Conservation (phyloP, 768 basidiomycete genomes). For the Boletus speciosus region DNA sequence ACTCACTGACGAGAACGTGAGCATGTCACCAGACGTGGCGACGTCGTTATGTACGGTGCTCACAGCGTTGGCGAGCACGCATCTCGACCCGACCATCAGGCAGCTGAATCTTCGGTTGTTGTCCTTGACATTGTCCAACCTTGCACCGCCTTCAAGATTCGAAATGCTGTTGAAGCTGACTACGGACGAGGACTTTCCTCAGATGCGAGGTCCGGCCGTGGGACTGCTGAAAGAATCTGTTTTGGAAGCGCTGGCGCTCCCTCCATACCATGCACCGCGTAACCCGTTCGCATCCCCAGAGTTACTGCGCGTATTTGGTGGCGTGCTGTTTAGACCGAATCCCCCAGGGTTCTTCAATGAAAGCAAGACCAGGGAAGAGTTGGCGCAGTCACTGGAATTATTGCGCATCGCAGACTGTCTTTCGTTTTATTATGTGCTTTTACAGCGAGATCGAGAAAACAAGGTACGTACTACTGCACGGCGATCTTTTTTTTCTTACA, state of each 20-base stretch:
- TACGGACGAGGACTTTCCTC: constrained; percentile 47
- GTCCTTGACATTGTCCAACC: constrained; percentile 47
- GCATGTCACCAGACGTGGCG: constrained; percentile 43
- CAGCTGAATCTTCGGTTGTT: constrained; percentile 62
- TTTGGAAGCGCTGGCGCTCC: constrained; percentile 45
- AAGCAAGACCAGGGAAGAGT: constrained; percentile 37
- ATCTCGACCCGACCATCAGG: constrained; percentile 55
- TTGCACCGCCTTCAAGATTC: constrained; percentile 48
- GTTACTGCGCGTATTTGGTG: constrained; percentile 57
- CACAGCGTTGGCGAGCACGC: constrained; percentile 55
- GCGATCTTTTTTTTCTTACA: neutral
- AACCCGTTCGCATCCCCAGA: constrained; percentile 53
- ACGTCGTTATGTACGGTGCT: constrained; percentile 49
- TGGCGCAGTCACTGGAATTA: constrained; percentile 57
- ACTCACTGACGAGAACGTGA: constrained; percentile 10
- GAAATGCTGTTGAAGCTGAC: constrained; percentile 55
- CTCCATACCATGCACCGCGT: constrained; percentile 12
- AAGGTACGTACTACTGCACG: constrained; percentile 34
- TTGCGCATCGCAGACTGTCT: constrained; percentile 61
- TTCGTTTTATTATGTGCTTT: constrained; percentile 63
- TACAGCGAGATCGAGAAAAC: constrained; percentile 57
- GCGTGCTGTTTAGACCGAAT: constrained; percentile 54
- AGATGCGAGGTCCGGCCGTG: constrained; percentile 67
- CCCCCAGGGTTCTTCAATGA: constrained; percentile 49
- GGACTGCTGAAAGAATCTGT: constrained; percentile 67